Evolutionary conservation across 306 rosid species (phyloP).

Genomic region (Oxytropis ochrocephala): DNA sequence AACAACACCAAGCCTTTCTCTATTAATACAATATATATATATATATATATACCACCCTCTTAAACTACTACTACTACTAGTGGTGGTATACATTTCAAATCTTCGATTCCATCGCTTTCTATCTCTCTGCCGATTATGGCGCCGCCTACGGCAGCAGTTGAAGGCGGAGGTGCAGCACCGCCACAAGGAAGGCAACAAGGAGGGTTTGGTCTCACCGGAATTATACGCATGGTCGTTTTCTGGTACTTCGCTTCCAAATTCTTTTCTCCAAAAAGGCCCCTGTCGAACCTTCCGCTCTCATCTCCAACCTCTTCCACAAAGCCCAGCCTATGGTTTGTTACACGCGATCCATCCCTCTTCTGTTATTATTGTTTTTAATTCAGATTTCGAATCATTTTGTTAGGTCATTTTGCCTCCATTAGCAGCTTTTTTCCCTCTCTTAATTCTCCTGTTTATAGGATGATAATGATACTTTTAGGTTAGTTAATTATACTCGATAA

Average conservation of each 20-base stretch:
- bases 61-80: neutral
- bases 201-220: slow-evolving; percentile 68
- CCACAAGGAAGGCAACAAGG: slow-evolving; percentile 49
- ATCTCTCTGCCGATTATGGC: slow-evolving; percentile 41
- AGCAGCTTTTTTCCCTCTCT: neutral
- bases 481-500: neutral
- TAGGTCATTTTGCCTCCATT: neutral
- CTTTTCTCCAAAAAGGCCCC: slow-evolving; percentile 62
- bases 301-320: slow-evolving; percentile 70
- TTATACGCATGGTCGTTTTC: slow-evolving; percentile 85
- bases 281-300: slow-evolving; percentile 52
- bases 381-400: neutral
- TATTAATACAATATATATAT: no score
- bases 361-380: neutral
- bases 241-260: slow-evolving; percentile 99
- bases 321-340: slow-evolving; percentile 53
- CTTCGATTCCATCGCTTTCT: slow-evolving; percentile 21
- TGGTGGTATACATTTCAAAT: neutral
- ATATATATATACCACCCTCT: no score
- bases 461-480: neutral
- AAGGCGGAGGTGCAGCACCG: slow-evolving; percentile 32
- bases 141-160: slow-evolving; percentile 57
- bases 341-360: slow-evolving; percentile 8
- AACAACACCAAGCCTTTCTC: neutral
- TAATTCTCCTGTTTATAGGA: neutral